Evolutionary conservation across 768 basidiomycete genomes (phyloP).

Genomic region (Glaciozyma antarctica): DNA sequence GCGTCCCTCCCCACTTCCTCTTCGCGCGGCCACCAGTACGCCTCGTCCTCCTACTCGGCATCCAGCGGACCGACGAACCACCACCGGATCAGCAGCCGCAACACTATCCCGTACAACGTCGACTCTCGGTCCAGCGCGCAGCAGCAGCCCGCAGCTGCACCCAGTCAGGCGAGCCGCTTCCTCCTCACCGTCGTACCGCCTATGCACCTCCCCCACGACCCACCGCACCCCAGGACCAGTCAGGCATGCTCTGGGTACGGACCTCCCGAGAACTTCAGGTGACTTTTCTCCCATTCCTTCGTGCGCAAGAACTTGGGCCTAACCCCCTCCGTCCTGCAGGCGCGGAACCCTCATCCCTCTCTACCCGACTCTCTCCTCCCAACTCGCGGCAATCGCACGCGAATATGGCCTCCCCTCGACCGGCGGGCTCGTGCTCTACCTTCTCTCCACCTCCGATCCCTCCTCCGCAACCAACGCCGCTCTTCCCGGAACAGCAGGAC

Average conservation of each 20-base stretch:
- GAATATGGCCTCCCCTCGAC: slow-evolving; percentile 89
- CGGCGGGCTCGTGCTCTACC: slow-evolving; percentile 69
- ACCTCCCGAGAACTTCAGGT: slow-evolving; percentile 33
- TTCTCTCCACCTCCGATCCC: slow-evolving; percentile 47
- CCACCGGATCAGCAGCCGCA: too few species aligned
- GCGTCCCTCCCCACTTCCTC: too few species aligned
- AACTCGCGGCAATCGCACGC: slow-evolving; percentile 76
- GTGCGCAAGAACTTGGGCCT: neutral
- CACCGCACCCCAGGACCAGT: slow-evolving; percentile 39
- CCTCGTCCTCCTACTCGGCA: too few species aligned
- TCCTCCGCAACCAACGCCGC: slow-evolving; percentile 31
- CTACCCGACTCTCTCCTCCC: slow-evolving; percentile 69
- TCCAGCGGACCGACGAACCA: too few species aligned
- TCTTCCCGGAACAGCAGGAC: slow-evolving; percentile 36
- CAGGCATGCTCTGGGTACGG: slow-evolving; percentile 43
- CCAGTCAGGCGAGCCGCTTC: slow-evolving; percentile 44
- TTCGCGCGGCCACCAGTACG: too few species aligned
- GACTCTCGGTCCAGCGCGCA: too few species aligned
- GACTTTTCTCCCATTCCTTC: slow-evolving; percentile 22
- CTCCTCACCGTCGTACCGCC: slow-evolving; percentile 80
- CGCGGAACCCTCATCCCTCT: slow-evolving; percentile 81
- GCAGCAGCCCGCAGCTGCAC: too few species aligned
- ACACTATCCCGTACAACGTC: too few species aligned
- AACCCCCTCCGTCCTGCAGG: slow-evolving; percentile 56
- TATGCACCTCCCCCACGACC: slow-evolving; percentile 53